These are phyloP conservation scores for Russula olivacea DNA, from an alignment of 768 basidiomycete species.

Conservation along the genomic window DNA sequence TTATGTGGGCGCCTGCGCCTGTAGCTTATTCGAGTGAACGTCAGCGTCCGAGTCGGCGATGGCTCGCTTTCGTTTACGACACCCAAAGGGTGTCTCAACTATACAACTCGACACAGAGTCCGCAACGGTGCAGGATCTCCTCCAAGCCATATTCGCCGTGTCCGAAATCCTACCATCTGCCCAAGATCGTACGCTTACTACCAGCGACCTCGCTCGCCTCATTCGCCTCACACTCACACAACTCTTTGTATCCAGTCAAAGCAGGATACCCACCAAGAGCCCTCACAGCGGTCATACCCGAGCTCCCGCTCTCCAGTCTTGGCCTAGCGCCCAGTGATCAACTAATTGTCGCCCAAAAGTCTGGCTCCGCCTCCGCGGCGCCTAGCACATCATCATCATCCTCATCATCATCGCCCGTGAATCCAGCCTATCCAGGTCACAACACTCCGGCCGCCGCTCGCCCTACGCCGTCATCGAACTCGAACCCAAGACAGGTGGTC, in stretches of 20 bases:
- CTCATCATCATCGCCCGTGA: slow-evolving; percentile 15
- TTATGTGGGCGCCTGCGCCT: neutral
- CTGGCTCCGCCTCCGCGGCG: slow-evolving; percentile 26
- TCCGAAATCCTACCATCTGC: slow-evolving; percentile 69
- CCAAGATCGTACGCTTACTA: slow-evolving; percentile 61
- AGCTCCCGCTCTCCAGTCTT: slow-evolving; percentile 68
- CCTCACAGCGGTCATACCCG: slow-evolving; percentile 58
- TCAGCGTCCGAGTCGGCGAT: slow-evolving; percentile 33
- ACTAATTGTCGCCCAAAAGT: slow-evolving; percentile 62
- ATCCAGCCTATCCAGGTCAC: slow-evolving; percentile 24
- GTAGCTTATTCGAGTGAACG: neutral
- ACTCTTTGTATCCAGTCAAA: slow-evolving; percentile 47
- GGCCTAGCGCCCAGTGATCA: slow-evolving; percentile 78
- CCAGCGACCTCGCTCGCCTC: neutral
- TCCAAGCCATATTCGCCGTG: slow-evolving; percentile 57
- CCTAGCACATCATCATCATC: slow-evolving; percentile 8
- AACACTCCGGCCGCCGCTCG: slow-evolving; percentile 26
- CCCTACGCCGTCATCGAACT: slow-evolving; percentile 23
- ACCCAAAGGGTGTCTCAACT: slow-evolving; percentile 78
- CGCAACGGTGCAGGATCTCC: slow-evolving; percentile 68
- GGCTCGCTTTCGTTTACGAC: slow-evolving; percentile 73
- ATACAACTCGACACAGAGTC: slow-evolving; percentile 58
- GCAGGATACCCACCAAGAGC: slow-evolving; percentile 79
- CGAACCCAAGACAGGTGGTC: slow-evolving; percentile 19
- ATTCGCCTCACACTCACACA: neutral